A percentile compares a stretch with the other conserved stretches of the same genome.
Evolutionary conservation across 768 basidiomycete species (phyloP).

Genomic region (Agrocybe praecox): DNA sequence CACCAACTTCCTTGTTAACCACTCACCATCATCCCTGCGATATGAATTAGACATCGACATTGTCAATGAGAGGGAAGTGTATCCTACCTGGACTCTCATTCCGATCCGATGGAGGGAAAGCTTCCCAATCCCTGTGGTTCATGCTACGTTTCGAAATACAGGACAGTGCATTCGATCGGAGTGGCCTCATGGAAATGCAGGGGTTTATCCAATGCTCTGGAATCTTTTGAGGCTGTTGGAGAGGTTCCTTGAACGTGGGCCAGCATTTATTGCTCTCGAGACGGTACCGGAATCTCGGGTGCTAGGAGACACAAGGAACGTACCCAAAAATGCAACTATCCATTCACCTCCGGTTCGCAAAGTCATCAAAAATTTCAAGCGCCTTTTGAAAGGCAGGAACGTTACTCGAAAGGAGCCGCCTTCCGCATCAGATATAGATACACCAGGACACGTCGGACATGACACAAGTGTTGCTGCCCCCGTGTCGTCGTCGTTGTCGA

Average conservation of each 20-base stretch:
- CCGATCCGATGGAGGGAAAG: neutral
- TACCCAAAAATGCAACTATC: too few species aligned
- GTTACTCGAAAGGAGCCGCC: too few species aligned
- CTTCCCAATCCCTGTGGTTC: neutral
- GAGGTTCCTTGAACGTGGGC: neutral
- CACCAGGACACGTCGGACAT: too few species aligned
- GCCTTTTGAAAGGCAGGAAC: too few species aligned
- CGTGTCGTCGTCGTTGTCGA: too few species aligned
- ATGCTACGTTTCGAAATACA: neutral
- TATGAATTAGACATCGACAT: neutral
- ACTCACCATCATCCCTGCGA: neutral
- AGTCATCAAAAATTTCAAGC: too few species aligned
- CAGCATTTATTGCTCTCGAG: neutral
- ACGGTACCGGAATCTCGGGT: too few species aligned
- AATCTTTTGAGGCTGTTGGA: neutral
- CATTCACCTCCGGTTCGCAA: too few species aligned
- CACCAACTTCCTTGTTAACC: neutral
- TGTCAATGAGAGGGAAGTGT: neutral
- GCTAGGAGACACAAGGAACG: too few species aligned
- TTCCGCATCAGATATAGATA: too few species aligned
- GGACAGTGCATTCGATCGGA: neutral
- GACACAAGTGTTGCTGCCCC: too few species aligned
- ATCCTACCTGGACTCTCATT: neutral
- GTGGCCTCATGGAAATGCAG: neutral
- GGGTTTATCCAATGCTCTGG: neutral